These are phyloP conservation scores for Vitis riparia DNA, from an alignment of 164 flowering plant species.

Conservation along the genomic window DNA sequence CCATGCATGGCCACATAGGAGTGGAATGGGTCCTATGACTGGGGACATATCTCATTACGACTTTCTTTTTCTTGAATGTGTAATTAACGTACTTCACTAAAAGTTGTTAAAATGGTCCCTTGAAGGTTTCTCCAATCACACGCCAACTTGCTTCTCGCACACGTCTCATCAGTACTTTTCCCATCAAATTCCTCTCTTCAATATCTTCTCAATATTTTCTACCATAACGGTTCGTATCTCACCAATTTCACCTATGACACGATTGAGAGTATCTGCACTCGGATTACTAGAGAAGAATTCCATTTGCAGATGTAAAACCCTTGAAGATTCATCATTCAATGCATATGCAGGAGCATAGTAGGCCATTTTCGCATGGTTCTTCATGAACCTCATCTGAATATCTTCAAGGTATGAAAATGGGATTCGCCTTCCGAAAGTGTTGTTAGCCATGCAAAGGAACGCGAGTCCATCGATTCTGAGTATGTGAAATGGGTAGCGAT, in stretches of 20 bases:
- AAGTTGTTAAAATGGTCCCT: too few relatives aligned
- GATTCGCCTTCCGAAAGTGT: constrained; percentile 91
- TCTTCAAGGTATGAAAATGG: constrained; percentile 96
- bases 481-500: constrained; percentile 86
- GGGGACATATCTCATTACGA: too few relatives aligned
- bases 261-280: constrained; percentile 84
- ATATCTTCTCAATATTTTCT: constrained; percentile 92
- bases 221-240: constrained; percentile 96
- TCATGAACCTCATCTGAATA: constrained; percentile 95
- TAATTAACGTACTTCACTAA: too few relatives aligned
- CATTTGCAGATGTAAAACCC: constrained; percentile 98
- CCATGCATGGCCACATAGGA: too few relatives aligned
- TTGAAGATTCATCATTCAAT: constrained; percentile 96
- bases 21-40: too few relatives aligned
- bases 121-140: too few relatives aligned
- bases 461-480: constrained; percentile 75
- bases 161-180: constrained; percentile 44
- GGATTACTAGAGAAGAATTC: constrained; percentile 93
- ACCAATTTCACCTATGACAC: constrained; percentile 88
- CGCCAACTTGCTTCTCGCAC: too few relatives aligned
- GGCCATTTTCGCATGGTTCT: constrained; percentile 88
- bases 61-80: too few relatives aligned
- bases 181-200: constrained; percentile 28
- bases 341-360: constrained; percentile 88
- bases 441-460: constrained; percentile 95